Evolutionary conservation across 495 filamentous ascomycete genomes (phyloP).

Genomic region (Astrothelium subdiscretum): DNA sequence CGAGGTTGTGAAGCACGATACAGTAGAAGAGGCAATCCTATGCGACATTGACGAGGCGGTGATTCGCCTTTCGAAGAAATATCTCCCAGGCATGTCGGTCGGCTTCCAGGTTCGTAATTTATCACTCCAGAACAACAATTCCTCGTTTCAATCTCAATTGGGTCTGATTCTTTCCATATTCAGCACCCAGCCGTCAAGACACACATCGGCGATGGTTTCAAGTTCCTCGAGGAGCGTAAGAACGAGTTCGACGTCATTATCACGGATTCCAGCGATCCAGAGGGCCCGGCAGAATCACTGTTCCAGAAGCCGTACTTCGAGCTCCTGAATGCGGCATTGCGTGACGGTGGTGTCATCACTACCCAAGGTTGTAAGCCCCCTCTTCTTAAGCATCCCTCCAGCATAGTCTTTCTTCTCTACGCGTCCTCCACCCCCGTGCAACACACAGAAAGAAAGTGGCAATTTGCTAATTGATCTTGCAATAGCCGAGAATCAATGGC

Average conservation of each 20-base stretch:
- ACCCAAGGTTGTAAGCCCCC: constrained; percentile 98
- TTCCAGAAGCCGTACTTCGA: constrained; percentile 99
- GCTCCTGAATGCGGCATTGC: constrained; percentile 75
- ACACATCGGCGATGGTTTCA: constrained; percentile 93
- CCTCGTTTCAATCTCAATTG: not conserved
- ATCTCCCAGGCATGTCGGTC: constrained; percentile 86
- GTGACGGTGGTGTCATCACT: constrained; percentile 94
- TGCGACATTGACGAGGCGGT: constrained; percentile 99
- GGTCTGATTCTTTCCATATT: not conserved
- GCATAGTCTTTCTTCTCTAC: not conserved
- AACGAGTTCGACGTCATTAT: constrained; percentile 99
- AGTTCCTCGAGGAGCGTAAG: constrained; percentile 86
- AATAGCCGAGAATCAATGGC: constrained; percentile 97
- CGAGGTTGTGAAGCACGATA: constrained; percentile 96
- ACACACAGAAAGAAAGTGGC: not conserved
- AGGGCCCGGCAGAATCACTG: constrained; percentile 86
- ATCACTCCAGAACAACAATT: not conserved
- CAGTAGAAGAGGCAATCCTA: constrained; percentile 76
- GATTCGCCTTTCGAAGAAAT: constrained; percentile 96
- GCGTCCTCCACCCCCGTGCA: no score
- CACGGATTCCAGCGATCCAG: constrained; percentile 94
- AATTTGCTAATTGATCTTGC: constrained; percentile 22
- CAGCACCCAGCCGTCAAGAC: constrained; percentile 82
- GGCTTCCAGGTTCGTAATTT: constrained; percentile 44
- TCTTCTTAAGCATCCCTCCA: constrained; percentile 37